Base-by-base conservation (phyloP, 345 rosid genomes). In the Odontarrhena argentea region DNA sequence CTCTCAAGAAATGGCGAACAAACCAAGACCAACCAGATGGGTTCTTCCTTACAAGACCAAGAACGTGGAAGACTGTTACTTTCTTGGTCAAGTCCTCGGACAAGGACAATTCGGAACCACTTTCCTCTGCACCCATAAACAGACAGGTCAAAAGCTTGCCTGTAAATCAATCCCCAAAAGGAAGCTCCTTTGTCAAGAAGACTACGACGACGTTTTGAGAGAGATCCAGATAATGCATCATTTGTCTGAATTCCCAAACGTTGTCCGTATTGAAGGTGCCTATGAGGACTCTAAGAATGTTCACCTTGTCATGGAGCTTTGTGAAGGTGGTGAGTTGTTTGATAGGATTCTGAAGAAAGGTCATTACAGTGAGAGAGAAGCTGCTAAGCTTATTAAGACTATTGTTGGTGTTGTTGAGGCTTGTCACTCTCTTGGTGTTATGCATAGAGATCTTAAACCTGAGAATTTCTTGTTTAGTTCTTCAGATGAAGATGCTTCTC, bases 211-310 rank as follows among this genome's bases (percentile, higher is more conserved):
- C 50, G 96, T 86, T 63, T 75, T 85, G 87, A 82, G 89, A 40
- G 96, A 89, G 81, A 87, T 89, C 77, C 96, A 86, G 82, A 89
- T 89, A 80, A 83, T 89, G 91, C 96, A 89, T 78, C 96, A 89
- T 38, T 65, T 89, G 24, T 85, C 93, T 0, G 96, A 84, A 78
- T 82, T 76, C 42, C 80, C 81, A 2, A 60, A 82, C 75, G 87
- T 89, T 65, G 93, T 89, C 47, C 76, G 86, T 18, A 86, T 89
- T 59, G 69, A 75, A 13, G 80, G 76, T 0, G 76, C 92, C 1
- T 88, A 80, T 35, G 96, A 82, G 77, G 86, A 77, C n/a, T 25
- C 63, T 4, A 28, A 22, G 7, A 76, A 62, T 45, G 90, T 88
- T 25, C 96, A 88, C 41, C 56, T 88, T 48, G 90, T 88, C n/a